Base-by-base conservation (phyloP, 768 basidiomycete species). In the Lactarius deliciosus region DNA sequence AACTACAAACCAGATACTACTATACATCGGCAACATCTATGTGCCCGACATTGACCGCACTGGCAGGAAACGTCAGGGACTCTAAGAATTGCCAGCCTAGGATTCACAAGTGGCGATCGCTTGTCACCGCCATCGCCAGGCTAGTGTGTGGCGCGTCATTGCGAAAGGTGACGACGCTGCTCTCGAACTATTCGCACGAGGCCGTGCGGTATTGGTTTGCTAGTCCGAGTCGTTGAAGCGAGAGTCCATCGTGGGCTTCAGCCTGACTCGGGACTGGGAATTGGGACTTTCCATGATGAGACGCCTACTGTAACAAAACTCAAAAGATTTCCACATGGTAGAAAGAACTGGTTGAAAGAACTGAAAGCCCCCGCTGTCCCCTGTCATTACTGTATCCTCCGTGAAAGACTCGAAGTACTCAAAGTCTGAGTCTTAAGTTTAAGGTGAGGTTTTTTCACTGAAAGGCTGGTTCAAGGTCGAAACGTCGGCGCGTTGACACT, bases 31-130 rank as follows among this genome's bases (percentile, higher is more conserved):
- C 90, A 36, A 92, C 78, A 59, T 90, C 86, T 28, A 86, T 66
- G 61, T 87, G 80, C 32, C 89, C 91, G 9, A 89, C 78, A 70
- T 96, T 92, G 59, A 93, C 78, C 4, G 92, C 83, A 28, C 25
- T 28, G 25, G 25, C 25, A 4, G 94, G 90, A 57, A 92, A 75
- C 2, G 86, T 82, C 3, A 94, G 80, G 72, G 94, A 91, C 72
- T 96, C 94, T 8, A 92, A 76, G 68, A 91, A 87, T 11, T 83
- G 82, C 92, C 91, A 94, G 36, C 82, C 94, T 94, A 71, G 16
- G 16, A 47, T n/a, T 56, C 2, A 22, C 22, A 3, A 22, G 47
- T 11, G 5, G 18, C n/a, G 13, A 9, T 22, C 30, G 3, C 8
- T 15, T 72, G 59, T 78, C 75, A 43, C 79, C 77, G 7, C 75